phyloP scores from a whole-genome alignment of 345 rosid species.

The Linum usitatissimum region DNA sequence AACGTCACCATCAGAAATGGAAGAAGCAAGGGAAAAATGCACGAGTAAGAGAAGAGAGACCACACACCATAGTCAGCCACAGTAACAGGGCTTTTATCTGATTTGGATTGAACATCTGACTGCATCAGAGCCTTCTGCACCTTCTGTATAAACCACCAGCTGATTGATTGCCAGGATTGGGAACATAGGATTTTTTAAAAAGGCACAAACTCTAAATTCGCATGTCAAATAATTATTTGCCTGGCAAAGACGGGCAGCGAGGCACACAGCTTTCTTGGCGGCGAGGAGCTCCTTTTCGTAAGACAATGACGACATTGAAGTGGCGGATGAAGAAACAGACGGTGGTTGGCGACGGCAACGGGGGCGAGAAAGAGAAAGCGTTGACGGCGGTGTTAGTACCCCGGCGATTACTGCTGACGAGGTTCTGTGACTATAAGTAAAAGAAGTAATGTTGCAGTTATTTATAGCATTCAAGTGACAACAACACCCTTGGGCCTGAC shows the following conservation, averaged over 20 bases:
- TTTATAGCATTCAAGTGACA: background rate
- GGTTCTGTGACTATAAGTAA: background rate
- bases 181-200: background rate
- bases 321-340: background rate
- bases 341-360: background rate
- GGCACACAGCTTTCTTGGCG: slow-evolving; percentile 82
- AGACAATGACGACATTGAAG: slow-evolving; percentile 27
- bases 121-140: slow-evolving; percentile 72
- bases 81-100: slow-evolving; percentile 84
- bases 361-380: slow-evolving; percentile 6
- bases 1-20: background rate
- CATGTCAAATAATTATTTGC: slow-evolving; percentile 16
- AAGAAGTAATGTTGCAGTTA: background rate
- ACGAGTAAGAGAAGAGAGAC: background rate
- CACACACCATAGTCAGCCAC: slow-evolving; percentile 91
- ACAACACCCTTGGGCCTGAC: background rate
- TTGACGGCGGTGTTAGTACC: background rate
- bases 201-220: background rate
- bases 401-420: background rate
- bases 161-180: slow-evolving; percentile 4
- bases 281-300: slow-evolving; percentile 78
- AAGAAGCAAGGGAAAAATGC: background rate
- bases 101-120: slow-evolving; percentile 85
- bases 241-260: slow-evolving; percentile 93
- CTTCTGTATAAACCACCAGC: slow-evolving; percentile 39